phyloP scores from a whole-genome alignment of 805 yeast genomes.

The Candida xiaguanensis region DNA sequence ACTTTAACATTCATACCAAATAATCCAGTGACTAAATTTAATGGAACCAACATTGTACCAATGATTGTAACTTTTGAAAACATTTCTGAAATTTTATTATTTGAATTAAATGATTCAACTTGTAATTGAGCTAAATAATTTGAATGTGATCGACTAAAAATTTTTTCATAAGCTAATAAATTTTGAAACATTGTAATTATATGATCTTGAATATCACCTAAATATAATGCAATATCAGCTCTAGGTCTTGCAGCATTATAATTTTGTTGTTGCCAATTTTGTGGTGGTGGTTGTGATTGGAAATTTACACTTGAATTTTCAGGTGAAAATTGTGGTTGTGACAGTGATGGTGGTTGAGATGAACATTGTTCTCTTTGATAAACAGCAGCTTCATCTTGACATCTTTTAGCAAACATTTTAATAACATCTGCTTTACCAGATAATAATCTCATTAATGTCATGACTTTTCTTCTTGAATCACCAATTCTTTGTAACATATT shows the following conservation, averaged over 20 bases:
- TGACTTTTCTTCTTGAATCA: conserved; percentile 83
- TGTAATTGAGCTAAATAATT: conserved; percentile 92
- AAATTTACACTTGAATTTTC: conserved; percentile 4
- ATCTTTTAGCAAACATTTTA: conserved; percentile 92
- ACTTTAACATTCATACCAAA: conserved; percentile 94
- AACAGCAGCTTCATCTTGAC: conserved; percentile 62
- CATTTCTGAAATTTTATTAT: conserved; percentile 80
- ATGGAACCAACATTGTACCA: conserved; percentile 87
- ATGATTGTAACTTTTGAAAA: conserved; percentile 83
- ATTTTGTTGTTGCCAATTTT: conserved; percentile 10
- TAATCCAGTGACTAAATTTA: conserved; percentile 84
- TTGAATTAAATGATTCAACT: conserved; percentile 85
- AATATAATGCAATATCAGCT: conserved; percentile 84
- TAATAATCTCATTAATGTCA: conserved; percentile 85
- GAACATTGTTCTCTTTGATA: conserved; percentile 6
- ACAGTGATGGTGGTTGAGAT: conserved; percentile 3
- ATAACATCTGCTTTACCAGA: conserved; percentile 96
- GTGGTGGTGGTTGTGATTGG: conserved; percentile 10
- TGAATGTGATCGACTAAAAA: conserved; percentile 85
- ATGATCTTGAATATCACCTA: conserved; percentile 97
- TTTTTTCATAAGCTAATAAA: conserved; percentile 84
- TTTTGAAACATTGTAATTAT: conserved; percentile 94
- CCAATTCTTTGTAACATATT: conserved; percentile 80
- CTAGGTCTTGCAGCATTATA: conserved; percentile 54
- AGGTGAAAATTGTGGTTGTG: conserved; percentile 7